Evolutionary conservation across 257 asterid genomes (phyloP).

Genomic region (Solanum tarijense): DNA sequence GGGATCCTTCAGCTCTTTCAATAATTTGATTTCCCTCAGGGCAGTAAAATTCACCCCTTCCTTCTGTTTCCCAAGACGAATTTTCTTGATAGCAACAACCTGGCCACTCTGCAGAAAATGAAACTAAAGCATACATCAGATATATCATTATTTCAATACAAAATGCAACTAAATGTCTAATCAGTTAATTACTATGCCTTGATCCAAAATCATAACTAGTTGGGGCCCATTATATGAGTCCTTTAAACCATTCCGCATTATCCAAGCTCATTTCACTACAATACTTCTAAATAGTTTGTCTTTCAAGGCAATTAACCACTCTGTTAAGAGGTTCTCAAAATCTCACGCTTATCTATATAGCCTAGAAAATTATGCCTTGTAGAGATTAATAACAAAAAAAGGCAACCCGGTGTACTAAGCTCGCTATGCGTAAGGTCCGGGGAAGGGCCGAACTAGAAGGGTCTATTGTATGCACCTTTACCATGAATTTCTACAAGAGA

Average conservation of each 20-base stretch:
- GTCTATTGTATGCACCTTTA: too few species aligned
- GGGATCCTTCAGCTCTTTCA: slow-evolving; percentile 91
- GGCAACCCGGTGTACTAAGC: not conserved
- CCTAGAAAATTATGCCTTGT: not conserved
- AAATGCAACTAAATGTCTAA: not conserved
- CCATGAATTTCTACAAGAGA: not conserved
- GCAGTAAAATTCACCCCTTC: slow-evolving; percentile 98
- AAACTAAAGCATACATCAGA: not conserved
- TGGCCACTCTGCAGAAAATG: slow-evolving; percentile 69
- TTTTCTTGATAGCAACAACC: slow-evolving; percentile 89
- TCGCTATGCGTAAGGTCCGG: not conserved
- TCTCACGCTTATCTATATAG: not conserved
- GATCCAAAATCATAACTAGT: not conserved
- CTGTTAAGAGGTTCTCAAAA: not conserved
- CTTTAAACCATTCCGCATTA: not conserved
- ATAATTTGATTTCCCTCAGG: slow-evolving; percentile 82
- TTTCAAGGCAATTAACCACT: not conserved
- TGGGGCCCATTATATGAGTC: not conserved
- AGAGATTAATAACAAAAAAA: not conserved
- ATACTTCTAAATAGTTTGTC: not conserved
- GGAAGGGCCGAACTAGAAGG: not conserved
- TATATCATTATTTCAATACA: not conserved
- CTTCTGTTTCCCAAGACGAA: slow-evolving; percentile 90
- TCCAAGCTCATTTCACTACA: not conserved
- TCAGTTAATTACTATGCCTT: not conserved